A percentile compares a stretch with the other conserved stretches of the same genome.
Evolutionary conservation across 2,329 filamentous ascomycete species (phyloP).

Genomic region (Aspergillus sp.): DNA sequence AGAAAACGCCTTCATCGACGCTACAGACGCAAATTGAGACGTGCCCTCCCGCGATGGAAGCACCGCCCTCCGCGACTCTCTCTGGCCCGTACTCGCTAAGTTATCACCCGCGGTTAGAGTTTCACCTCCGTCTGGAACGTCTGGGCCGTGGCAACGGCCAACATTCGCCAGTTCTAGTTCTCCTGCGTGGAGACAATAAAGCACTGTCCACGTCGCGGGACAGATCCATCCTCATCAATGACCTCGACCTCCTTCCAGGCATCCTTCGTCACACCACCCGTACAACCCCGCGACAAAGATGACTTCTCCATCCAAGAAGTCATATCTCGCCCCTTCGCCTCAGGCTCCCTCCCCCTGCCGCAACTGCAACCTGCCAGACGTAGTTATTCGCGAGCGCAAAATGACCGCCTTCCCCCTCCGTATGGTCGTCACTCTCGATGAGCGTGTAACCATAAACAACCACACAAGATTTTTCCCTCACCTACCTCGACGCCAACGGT

Average conservation of each 20-base stretch:
- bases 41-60: slow-evolving; percentile 8
- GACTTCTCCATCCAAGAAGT: slow-evolving; percentile 15
- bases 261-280: slow-evolving; percentile 10
- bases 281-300: slow-evolving; percentile 4
- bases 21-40: slow-evolving; percentile 25
- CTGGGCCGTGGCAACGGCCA: slow-evolving; percentile 19
- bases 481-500: slow-evolving; percentile 14
- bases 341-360: slow-evolving; percentile 1
- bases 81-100: slow-evolving; percentile 10
- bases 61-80: slow-evolving; percentile 12
- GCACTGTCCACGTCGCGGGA: slow-evolving; percentile 5
- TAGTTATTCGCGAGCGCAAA: slow-evolving; percentile 3
- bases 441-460: slow-evolving; percentile 5
- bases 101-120: slow-evolving; percentile 5
- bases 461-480: slow-evolving; percentile 19
- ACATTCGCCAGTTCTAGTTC: slow-evolving; percentile 24
- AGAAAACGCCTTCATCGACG: slow-evolving; percentile 22
- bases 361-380: slow-evolving; percentile 4
- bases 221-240: too few species aligned
- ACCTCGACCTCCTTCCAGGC: neutral
- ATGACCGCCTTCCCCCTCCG: slow-evolving; percentile 24
- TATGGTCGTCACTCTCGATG: slow-evolving; percentile 19
- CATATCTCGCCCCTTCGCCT: slow-evolving; percentile 13
- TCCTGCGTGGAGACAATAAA: slow-evolving; percentile 7
- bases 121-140: slow-evolving; percentile 11